Conservation (phyloP, 495 filamentous ascomycete genomes). For the Neurospora sp. region DNA sequence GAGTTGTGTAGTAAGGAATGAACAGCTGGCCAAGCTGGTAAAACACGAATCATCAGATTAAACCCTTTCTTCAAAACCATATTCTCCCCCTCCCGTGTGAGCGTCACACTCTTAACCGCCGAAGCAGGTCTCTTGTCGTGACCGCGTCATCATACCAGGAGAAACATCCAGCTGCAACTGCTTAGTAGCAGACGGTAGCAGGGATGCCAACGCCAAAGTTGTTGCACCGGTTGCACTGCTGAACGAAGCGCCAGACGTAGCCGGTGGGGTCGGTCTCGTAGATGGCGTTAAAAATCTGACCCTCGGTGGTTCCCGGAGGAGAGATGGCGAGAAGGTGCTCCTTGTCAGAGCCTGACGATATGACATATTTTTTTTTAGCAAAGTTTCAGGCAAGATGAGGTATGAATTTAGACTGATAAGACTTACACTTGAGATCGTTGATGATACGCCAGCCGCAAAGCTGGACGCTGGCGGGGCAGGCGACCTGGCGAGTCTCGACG, state of each 20-base stretch:
- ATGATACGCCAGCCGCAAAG: background rate
- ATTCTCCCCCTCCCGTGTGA: background rate
- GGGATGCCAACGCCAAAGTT: background rate
- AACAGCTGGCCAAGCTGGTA: background rate
- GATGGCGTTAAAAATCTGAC: background rate
- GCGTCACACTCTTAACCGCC: too few species aligned
- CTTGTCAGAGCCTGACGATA: background rate
- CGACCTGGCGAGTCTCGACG: background rate
- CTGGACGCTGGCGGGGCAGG: background rate
- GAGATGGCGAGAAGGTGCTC: background rate
- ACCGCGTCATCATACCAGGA: too few species aligned
- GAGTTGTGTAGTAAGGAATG: background rate
- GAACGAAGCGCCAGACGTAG: conserved; percentile 1
- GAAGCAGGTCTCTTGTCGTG: too few species aligned
- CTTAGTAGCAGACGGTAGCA: background rate
- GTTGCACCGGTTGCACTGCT: background rate
- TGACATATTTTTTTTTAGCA: too few species aligned
- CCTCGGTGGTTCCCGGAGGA: background rate
- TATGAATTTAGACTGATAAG: too few species aligned
- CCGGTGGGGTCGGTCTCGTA: conserved; percentile 2
- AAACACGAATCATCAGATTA: background rate
- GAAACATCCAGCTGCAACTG: background rate
- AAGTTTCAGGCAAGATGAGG: too few species aligned
- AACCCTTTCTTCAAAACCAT: background rate
- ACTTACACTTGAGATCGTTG: background rate